A percentile compares a stretch with the other conserved stretches of the same genome.
These are phyloP conservation scores for Aspergillus fructus DNA, from an alignment of 2,329 filamentous ascomycete genomes.

Conservation along the genomic window DNA sequence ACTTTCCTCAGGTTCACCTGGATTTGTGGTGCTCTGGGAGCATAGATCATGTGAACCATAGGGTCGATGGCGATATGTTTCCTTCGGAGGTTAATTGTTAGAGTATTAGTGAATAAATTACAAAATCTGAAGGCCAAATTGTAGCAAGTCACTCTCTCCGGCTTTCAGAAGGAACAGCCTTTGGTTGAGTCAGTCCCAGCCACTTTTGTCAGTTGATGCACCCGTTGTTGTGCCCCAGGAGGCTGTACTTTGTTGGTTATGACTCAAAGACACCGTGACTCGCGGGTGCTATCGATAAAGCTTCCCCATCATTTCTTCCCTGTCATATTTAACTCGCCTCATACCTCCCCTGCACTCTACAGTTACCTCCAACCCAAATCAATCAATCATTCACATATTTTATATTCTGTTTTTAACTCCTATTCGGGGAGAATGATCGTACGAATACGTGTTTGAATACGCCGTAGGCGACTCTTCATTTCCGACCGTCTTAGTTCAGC, in stretches of 20 bases:
- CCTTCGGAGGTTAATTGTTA: not conserved
- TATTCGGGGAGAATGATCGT: constrained; percentile 39
- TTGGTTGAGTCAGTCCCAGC: constrained; percentile 1
- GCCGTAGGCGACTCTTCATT: constrained; percentile 34
- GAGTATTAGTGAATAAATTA: constrained; percentile 3
- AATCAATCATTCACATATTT: not conserved
- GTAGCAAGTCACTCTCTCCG: not conserved
- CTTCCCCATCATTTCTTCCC: constrained; percentile 12
- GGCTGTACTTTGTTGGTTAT: constrained; percentile 1
- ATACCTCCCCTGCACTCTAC: not conserved
- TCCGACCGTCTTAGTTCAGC: constrained; percentile 17
- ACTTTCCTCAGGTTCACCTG: not conserved
- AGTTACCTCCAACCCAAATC: not conserved
- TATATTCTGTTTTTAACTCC: not conserved
- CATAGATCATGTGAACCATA: not conserved
- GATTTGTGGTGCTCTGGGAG: not conserved
- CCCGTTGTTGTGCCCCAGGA: not conserved
- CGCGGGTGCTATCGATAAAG: constrained; percentile 36
- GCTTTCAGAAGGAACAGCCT: not conserved
- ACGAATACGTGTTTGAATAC: constrained; percentile 43
- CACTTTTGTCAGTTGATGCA: too few relatives aligned
- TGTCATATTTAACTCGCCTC: constrained; percentile 10
- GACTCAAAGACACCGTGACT: constrained; percentile 18
- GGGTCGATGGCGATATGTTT: not conserved
- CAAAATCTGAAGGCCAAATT: not conserved